These are phyloP conservation scores for Phytophthora sojae DNA, from an alignment of 352 stramenopile genomes.

Conservation along the genomic window DNA sequence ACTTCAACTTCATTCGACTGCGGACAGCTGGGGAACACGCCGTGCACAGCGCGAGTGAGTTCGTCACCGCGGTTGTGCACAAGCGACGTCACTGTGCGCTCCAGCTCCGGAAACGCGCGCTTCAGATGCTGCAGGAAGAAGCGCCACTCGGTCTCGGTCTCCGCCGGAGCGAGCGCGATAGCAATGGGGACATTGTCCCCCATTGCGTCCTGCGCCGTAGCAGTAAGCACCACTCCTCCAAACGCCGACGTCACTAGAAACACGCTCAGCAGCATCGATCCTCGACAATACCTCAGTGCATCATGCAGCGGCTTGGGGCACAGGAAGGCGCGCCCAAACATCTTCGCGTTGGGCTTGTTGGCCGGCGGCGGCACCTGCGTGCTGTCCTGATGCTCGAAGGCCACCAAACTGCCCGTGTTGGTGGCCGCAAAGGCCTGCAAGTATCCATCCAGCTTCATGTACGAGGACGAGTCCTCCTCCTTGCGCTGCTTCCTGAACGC, in stretches of 20 bases:
- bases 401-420: constrained; percentile 64
- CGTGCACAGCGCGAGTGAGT: constrained; percentile 47
- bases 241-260: constrained; percentile 74
- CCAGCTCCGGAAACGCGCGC: constrained; percentile 66
- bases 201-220: constrained; percentile 78
- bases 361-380: constrained; percentile 1
- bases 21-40: constrained; percentile 59
- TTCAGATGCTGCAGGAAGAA: constrained; percentile 75
- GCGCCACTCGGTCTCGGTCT: constrained; percentile 66
- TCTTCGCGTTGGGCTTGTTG: constrained; percentile 36
- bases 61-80: constrained; percentile 75
- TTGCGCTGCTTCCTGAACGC: constrained; percentile 77
- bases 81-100: constrained; percentile 55
- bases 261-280: constrained; percentile 70
- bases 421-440: constrained; percentile 63
- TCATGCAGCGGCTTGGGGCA: constrained; percentile 69
- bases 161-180: constrained; percentile 56
- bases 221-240: constrained; percentile 74
- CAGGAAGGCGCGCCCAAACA: constrained; percentile 74
- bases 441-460: constrained; percentile 73
- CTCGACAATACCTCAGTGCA: constrained; percentile 65
- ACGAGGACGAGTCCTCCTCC: constrained; percentile 70
- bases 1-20: constrained; percentile 70
- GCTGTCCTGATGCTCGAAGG: constrained; percentile 63
- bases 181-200: constrained; percentile 79